Evolutionary conservation across 202 grass and related monocot species (phyloP), one percentile per base, ranked within the genome.

Genomic region (Carex sylvatica): DNA sequence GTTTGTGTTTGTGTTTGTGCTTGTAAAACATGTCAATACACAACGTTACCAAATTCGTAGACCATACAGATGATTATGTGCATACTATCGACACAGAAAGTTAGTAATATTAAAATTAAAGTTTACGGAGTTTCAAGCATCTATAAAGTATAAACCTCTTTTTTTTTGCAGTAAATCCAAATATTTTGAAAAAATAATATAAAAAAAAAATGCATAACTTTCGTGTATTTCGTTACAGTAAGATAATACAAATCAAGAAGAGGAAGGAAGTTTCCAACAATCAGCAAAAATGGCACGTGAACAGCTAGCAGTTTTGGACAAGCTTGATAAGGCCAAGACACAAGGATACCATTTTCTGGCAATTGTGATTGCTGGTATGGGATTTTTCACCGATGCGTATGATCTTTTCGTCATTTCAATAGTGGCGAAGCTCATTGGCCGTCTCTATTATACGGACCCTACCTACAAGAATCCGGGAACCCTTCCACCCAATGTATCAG

Each of bases 331-430:
- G 35, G 92, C 92, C 3, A 85, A 80, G 52, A 94, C 87, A 62
- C 92, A 94, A 42, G 89, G 85, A 81, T 94, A 94, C 80, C 89
- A 94, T 62, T 94, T 94, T 81, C 87, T 84, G 78, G 83, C 89
- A 47, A 91, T 94, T 86, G 54, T 94, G n/a, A 86, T 94, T 81
- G 92, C 92, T 33, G 92, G 89, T 13, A 91, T 91, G 89, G 89
- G 89, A 1, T 90, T 94, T 79, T 94, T 91, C 83, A 94, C 92
- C 20, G 92, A 94, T 53, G 86, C 92, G 8, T 40, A 40, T 40
- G 38, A 40, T 1, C 38, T 28, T 28, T 28, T 28, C 83, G 88
- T 83, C 68, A 94, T 94, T 81, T 31, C 89, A 0, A 89, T 95
- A 0, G 86, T 95, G 58, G 63, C 68, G 14, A 95, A 79, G 74